Base-by-base conservation (phyloP, 345 rosid species). In the Euphorbia pulcherrima region DNA sequence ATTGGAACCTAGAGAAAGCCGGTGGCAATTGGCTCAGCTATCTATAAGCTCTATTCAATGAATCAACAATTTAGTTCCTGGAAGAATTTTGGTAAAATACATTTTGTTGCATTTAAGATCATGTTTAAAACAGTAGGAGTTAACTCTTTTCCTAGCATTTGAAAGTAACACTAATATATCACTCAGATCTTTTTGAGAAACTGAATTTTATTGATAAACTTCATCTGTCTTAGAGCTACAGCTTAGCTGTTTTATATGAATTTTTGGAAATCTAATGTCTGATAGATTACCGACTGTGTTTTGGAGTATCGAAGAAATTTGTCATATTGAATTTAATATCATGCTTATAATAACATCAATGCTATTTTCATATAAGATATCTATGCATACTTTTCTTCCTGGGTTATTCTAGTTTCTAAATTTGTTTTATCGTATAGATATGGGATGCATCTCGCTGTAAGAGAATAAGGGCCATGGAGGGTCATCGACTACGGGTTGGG, bases 361-460 rank as follows among this genome's bases (percentile, higher is more conserved):
- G 37, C 12, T 54, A 33, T 21, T 10, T 70, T 26, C 13, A 5
- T 50, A 55, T 71, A 51, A 23, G 62, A 39, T 50, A 67, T 71
- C 48, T 24, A 35, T 51, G n/a, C 16, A 33, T 50, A 23, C 20
- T 55, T 29, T 39, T 33, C 40, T n/a, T 8, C 57, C 51, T 67
- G 16, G 48, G 59, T n/a, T n/a, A 53, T 59, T 29, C 29, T 55
- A 40, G 69, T 48, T n/a, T 27, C 53, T 71, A 46, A 10, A 47
- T 44, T 57, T 33, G 60, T 47, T 53, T 62, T 39, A 17, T 71
- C 6, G n/a, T 66, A 47, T 72, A 95, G 99, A 82, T 95, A 60
- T 95, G 99, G 99, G 99, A 95, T 85, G 89, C 88, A 54, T 71
- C 88, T 55, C 86, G 82, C 71, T 90, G 98, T 81, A 83, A 74